Base-by-base conservation (phyloP, 805 yeast genomes). In the Starmerella apis region DNA sequence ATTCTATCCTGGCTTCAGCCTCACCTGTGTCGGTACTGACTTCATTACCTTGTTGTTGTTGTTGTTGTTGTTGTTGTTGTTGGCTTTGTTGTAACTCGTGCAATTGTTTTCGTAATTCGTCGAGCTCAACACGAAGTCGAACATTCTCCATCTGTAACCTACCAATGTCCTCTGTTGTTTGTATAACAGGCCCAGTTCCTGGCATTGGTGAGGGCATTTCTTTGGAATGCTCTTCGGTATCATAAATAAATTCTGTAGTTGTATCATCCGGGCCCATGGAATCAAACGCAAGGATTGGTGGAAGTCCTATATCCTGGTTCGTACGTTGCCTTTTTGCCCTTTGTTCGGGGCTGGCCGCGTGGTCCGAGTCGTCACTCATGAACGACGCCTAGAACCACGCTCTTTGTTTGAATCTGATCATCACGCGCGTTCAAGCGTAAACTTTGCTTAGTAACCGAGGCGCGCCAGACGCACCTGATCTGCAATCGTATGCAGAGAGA, bases 341-440 rank as follows among this genome's bases (percentile, higher is more conserved):
- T 10, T 41, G 32, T n/a, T 8, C 44, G 23, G 44, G 44, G 23
- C 31, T 27, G 16, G 23, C 32, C 24, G 32, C 33, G 33, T 41
- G 44, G 44, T 41, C 44, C 33, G 44, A 41, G 33, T 27, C 44
- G 44, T 41, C 44, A 41, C 28, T 43, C 35, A 43, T 43, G 20
- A 10, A 23, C 28, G 37, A 43, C 35, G 28, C 28, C 46, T 20
- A 43, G 46, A 14, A 20, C 37, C 46, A 43, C 46, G 46, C 37
- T 31, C 27, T 28, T 43, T 31, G 46, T 43, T 43, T 30, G 46
- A 28, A 22, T 43, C 27, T 43, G 35, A 43, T 43, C 37, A 43
- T 30, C 37, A 28, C 37, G 27, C 28, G 28, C 46, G 43, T 23
- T 38, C 28, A 7, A 24, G 30, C 30, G 18, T 16, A 25, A 41